phyloP scores from a whole-genome alignment of 768 basidiomycete genomes.

The Podaxis sp. region DNA sequence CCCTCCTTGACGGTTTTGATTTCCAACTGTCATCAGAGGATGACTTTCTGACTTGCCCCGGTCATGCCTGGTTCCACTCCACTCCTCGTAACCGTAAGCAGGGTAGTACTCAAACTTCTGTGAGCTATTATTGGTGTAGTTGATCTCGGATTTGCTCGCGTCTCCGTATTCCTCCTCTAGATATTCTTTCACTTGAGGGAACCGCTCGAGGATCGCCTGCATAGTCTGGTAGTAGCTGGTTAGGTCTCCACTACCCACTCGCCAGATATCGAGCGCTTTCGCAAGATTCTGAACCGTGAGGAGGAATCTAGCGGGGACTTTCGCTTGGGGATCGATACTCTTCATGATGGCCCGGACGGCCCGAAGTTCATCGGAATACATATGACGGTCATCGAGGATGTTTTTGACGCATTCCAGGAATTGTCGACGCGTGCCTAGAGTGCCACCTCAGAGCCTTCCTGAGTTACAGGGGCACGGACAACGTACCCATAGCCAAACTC shows the following conservation, averaged over 20 bases:
- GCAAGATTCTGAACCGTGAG: slow-evolving; percentile 1
- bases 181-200: neutral
- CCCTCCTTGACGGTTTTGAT: neutral
- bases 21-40: neutral
- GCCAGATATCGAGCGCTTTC: neutral
- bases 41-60: neutral
- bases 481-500: neutral
- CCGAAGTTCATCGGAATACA: neutral
- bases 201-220: neutral
- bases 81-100: neutral
- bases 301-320: neutral
- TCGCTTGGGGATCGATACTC: neutral
- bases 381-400: neutral
- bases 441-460: neutral
- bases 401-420: slow-evolving; percentile 7
- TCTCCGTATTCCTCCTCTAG: neutral
- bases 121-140: neutral
- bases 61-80: neutral
- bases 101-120: neutral
- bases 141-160: neutral
- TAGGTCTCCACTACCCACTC: neutral
- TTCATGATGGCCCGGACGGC: neutral
- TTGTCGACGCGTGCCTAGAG: slow-evolving; percentile 1
- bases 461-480: neutral
- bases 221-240: neutral